phyloP scores from a whole-genome alignment of 768 basidiomycete species.

The Tricholoma terreum region DNA sequence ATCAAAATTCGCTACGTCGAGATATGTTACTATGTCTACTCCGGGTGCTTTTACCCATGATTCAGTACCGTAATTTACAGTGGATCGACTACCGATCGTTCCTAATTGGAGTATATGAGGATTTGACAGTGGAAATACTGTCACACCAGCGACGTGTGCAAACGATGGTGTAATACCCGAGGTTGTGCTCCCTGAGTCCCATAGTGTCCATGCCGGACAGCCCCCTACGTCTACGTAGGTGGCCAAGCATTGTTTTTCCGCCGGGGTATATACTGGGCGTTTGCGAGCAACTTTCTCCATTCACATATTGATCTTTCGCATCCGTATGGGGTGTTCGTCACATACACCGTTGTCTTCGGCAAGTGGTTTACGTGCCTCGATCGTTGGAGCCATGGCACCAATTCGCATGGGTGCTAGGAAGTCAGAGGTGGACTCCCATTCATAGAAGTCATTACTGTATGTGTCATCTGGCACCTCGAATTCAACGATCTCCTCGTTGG shows the following conservation, averaged over 20 bases:
- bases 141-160: conserved; percentile 10
- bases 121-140: conserved; percentile 9
- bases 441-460: no score
- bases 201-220: conserved; percentile 15
- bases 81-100: conserved; percentile 25
- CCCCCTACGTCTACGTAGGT: conserved; percentile 11
- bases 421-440: no score
- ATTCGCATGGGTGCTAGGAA: no score
- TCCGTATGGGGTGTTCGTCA: no score
- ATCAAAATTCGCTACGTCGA: background rate
- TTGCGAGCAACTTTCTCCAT: background rate
- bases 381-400: no score
- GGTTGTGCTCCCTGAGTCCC: conserved; percentile 21
- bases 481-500: no score
- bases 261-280: background rate
- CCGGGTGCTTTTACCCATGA: conserved; percentile 7
- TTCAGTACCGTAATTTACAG: conserved; percentile 25
- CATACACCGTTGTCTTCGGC: no score
- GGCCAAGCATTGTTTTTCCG: background rate
- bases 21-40: background rate
- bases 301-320: background rate
- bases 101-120: conserved; percentile 28
- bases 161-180: conserved; percentile 17
- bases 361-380: no score
- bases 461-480: no score